Base-by-base conservation (phyloP, 257 asterid species). In the Scutellaria galericulata region DNA sequence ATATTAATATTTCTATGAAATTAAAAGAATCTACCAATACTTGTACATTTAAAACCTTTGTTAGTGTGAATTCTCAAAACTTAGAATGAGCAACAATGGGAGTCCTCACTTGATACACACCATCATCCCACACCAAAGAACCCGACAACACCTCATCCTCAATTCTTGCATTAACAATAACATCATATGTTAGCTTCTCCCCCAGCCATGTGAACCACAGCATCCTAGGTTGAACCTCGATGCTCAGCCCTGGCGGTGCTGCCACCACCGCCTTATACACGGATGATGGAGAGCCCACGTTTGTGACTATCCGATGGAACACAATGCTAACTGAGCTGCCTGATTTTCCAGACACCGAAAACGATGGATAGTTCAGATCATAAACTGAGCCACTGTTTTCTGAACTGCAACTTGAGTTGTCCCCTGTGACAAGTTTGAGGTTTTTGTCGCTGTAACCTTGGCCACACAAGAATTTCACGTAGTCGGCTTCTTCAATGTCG, bases 291-390 rank as follows among this genome's bases (percentile, higher is more conserved):
- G 37, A 31, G 4, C 37, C 37, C 37, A 31, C 37, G 3, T 31
- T 31, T 31, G 37, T 31, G 37, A 31, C 37, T 31, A 2, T 24
- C 27, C 27, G 27, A 24, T 24, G 27, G 37, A 31, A 31, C 37
- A 31, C 37, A 2, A 31, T 31, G 37, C 37, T 31, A 4, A 31
- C 37, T 1, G 4, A 2, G 37, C 37, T 31, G 37, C 37, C 37
- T 0, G 37, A 31, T 31, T 3, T 31, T 3, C 37, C 37, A 3
- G 37, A 31, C 37, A 85, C 35, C 0, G 82, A 51, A 57, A 88
- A 84, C 1, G 94, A 84, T 1, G 91, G 88, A 3, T 86, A 81
- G 53, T 86, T 88, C 14, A 88, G 73, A 64, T 84, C 90, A 83
- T 84, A 81, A 46, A 81, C 90, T 0, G 84, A 80, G 4, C 78